phyloP scores from a whole-genome alignment of 805 yeast species.

The Candida jianshihensis region DNA sequence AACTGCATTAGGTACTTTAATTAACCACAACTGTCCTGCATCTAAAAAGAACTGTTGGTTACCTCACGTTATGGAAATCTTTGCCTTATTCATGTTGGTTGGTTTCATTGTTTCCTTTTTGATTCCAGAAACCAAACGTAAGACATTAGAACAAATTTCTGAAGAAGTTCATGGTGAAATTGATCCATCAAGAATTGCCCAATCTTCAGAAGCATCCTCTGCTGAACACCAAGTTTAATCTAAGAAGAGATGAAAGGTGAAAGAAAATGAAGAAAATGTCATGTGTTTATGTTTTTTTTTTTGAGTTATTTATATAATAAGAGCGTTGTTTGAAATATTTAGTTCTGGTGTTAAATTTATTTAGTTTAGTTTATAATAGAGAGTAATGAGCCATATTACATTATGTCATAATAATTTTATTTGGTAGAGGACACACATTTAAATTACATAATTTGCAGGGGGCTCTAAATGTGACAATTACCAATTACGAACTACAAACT shows the following conservation, averaged over 20 bases:
- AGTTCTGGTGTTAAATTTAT: too few species aligned
- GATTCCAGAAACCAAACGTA: slow-evolving; percentile 88
- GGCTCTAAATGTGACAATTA: too few species aligned
- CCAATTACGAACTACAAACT: too few species aligned
- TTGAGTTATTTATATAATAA: neutral
- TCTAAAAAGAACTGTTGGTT: slow-evolving; percentile 60
- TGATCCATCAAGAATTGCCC: slow-evolving; percentile 35
- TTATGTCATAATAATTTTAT: too few species aligned
- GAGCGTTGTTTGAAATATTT: neutral
- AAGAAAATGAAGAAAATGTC: neutral
- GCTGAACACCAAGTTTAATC: slow-evolving; percentile 14
- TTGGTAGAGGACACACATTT: too few species aligned
- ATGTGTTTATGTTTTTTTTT: neutral
- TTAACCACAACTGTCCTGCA: slow-evolving; percentile 69
- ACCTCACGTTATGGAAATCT: slow-evolving; percentile 90
- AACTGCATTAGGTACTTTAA: slow-evolving; percentile 78
- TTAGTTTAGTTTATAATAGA: too few species aligned
- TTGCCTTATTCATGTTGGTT: slow-evolving; percentile 83
- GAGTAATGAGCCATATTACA: too few species aligned
- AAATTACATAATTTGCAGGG: too few species aligned
- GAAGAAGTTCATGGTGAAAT: slow-evolving; percentile 82
- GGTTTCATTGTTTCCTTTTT: slow-evolving; percentile 63
- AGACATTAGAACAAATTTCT: slow-evolving; percentile 77
- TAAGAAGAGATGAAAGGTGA: too few species aligned
- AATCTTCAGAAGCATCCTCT: slow-evolving; percentile 12